These are phyloP conservation scores for Debaryomycetaceae sp. DNA, from an alignment of 1,139 yeast species.

Conservation along the genomic window DNA sequence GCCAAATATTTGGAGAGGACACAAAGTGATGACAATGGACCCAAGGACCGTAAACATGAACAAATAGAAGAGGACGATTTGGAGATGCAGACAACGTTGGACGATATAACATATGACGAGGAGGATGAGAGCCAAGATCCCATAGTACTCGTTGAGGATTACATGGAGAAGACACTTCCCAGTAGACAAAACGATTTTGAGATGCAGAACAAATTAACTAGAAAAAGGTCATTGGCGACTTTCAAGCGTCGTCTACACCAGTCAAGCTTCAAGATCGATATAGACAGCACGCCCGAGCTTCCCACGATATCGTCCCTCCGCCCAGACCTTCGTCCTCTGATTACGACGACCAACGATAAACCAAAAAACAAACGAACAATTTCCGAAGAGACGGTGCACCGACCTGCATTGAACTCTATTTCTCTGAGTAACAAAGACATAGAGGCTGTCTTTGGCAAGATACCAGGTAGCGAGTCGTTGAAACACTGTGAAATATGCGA, in stretches of 20 bases:
- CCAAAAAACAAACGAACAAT: conserved; percentile 12
- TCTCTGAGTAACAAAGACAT: conserved; percentile 20
- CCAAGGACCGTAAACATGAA: conserved; percentile 7
- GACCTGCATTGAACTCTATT: neutral
- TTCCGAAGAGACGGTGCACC: conserved; percentile 8
- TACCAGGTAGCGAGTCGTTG: conserved; percentile 39
- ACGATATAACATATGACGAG: conserved; percentile 11
- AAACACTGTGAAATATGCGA: conserved; percentile 66
- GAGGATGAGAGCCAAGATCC: conserved; percentile 42
- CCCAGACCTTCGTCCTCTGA: neutral
- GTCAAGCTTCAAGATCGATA: neutral
- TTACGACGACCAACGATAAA: neutral
- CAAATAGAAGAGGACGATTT: conserved; percentile 8
- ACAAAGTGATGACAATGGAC: conserved; percentile 1
- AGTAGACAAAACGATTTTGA: neutral
- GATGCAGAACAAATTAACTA: conserved; percentile 11
- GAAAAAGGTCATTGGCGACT: conserved; percentile 37
- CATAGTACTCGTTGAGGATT: conserved; percentile 51
- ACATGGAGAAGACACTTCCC: conserved; percentile 19
- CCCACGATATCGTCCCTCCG: conserved; percentile 8
- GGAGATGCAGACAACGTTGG: neutral
- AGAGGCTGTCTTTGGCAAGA: conserved; percentile 39
- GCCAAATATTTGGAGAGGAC: neutral
- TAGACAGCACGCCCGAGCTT: conserved; percentile 8
- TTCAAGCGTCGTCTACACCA: conserved; percentile 28